phyloP scores from a whole-genome alignment of 2,329 filamentous ascomycete genomes.

The Fusarium concolor region DNA sequence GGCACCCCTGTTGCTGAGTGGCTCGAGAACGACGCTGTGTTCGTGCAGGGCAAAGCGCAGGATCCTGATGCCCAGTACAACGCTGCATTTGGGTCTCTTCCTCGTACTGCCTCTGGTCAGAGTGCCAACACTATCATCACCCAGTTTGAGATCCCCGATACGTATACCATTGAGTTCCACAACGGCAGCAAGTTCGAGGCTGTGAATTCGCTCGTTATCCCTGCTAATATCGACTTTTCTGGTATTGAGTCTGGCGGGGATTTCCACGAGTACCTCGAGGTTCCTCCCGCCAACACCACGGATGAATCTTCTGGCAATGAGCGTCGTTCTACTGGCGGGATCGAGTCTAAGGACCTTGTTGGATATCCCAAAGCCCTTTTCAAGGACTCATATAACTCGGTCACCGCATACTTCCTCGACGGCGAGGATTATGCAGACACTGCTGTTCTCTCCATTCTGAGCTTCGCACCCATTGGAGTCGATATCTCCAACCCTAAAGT shows the following conservation, averaged over 20 bases:
- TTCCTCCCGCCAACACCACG: conserved; percentile 21
- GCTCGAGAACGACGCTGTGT: conserved; percentile 41
- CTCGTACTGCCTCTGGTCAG: conserved; percentile 22
- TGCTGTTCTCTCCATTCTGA: conserved; percentile 40
- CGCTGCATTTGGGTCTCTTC: conserved; percentile 29
- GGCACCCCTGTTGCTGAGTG: conserved; percentile 36
- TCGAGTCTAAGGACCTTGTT: not conserved
- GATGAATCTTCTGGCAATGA: conserved; percentile 11
- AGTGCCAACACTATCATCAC: conserved; percentile 15
- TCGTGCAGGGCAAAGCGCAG: conserved; percentile 25
- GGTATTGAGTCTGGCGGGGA: conserved; percentile 39
- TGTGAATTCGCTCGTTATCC: conserved; percentile 28
- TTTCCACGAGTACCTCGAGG: conserved; percentile 37
- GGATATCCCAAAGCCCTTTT: conserved; percentile 37
- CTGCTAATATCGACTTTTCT: conserved; percentile 29
- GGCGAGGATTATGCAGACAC: conserved; percentile 37
- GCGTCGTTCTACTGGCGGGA: conserved; percentile 8
- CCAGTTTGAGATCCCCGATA: conserved; percentile 42
- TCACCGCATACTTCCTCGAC: conserved; percentile 40
- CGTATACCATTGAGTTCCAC: conserved; percentile 38
- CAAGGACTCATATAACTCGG: conserved; percentile 21
- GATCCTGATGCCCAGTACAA: conserved; percentile 46
- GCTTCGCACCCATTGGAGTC: conserved; percentile 39
- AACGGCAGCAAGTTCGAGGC: conserved; percentile 34
- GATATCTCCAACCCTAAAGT: not conserved